Base-by-base conservation (phyloP, 495 filamentous ascomycete genomes). In the Schizothecium vesticola region DNA sequence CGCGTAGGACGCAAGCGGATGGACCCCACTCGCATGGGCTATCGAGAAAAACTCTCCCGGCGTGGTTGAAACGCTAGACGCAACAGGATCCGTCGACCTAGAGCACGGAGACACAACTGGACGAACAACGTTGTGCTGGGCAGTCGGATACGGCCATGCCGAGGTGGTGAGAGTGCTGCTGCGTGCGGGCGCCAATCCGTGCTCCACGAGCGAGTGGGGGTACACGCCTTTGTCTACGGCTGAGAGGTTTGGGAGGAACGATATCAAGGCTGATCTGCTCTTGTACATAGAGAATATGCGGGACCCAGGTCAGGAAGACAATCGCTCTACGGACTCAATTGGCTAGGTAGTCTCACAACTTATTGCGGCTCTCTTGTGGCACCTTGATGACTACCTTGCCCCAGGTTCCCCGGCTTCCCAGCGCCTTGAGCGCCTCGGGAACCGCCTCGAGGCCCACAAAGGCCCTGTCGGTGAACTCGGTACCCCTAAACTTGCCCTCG, bases 301-400 rank as follows among this genome's bases (percentile, higher is more conserved):
- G 10, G 23, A 21, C 21, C 56, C 13, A 59, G 56, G 56, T 22
- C 56, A 59, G 13, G n/a, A 59, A 59, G 56, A 22, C 56, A 29
- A 8, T 29, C 28, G 0, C 28, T 29, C 1, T 10, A 29, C 8
- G 8, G 28, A 10, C 0, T 29, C 28, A 7, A 9, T 29, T 29
- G 28, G 28, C 2, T 29, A 29, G 28, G 28, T 29, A 29, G 28
- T 57, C 59, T 70, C 77, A 87, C 73, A 87, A 51, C 67, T 79
- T 84, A 68, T 80, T 90, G 75, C 80, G 82, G 5, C 83, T 81
- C 29, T 87, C 83, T 67, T 93, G 90, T n/a, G 90, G 87, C 26
- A 98, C 84, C 78, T 91, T 91, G 3, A 97, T 90, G 1, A 98
- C 92, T 2, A 97, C 94, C 85, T 98, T 98, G 0, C 94, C 94